Evolutionary conservation across 768 basidiomycete species (phyloP).

Genomic region (Gloeophyllum trabeum): DNA sequence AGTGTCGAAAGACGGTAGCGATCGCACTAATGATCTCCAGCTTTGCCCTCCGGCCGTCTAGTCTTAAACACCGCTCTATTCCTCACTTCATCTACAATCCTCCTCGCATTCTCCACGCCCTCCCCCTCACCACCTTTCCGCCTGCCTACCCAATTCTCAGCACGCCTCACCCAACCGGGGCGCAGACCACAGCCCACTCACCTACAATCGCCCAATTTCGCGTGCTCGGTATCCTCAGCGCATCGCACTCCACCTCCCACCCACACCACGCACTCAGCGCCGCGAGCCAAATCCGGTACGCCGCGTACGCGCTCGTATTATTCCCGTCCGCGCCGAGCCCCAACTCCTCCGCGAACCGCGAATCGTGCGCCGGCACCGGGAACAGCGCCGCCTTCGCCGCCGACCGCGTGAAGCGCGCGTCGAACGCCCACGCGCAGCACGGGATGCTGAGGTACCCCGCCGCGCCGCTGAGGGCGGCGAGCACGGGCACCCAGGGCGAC

Average conservation of each 20-base stretch:
- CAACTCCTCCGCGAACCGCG: slow-evolving; percentile 26
- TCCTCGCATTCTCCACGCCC: slow-evolving; percentile 31
- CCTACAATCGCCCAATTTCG: slow-evolving; percentile 89
- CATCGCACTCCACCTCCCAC: slow-evolving; percentile 82
- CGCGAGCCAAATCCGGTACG: slow-evolving; percentile 84
- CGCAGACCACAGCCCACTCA: slow-evolving; percentile 21
- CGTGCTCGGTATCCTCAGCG: slow-evolving; percentile 83
- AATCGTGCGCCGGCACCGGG: slow-evolving; percentile 2
- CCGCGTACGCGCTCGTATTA: slow-evolving; percentile 60
- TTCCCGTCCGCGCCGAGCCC: slow-evolving; percentile 54
- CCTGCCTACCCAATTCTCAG: slow-evolving; percentile 21
- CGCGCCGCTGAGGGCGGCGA: slow-evolving; percentile 50
- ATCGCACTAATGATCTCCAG: slow-evolving; percentile 26
- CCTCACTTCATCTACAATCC: slow-evolving; percentile 43
- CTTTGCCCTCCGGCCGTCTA: slow-evolving; percentile 62
- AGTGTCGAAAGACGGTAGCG: no score
- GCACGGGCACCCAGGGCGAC: slow-evolving; percentile 87
- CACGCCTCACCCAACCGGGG: slow-evolving; percentile 1
- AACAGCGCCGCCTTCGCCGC: slow-evolving; percentile 18
- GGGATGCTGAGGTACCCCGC: slow-evolving; percentile 78
- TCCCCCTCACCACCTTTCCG: slow-evolving; percentile 17
- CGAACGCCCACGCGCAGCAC: slow-evolving; percentile 83
- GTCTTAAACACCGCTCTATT: slow-evolving; percentile 64
- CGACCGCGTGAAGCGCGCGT: slow-evolving; percentile 48
- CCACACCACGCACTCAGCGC: slow-evolving; percentile 62